These are phyloP conservation scores for Rhizophagus sp. DNA, from an alignment of 192 early-diverging fungal genomes.

Conservation along the genomic window DNA sequence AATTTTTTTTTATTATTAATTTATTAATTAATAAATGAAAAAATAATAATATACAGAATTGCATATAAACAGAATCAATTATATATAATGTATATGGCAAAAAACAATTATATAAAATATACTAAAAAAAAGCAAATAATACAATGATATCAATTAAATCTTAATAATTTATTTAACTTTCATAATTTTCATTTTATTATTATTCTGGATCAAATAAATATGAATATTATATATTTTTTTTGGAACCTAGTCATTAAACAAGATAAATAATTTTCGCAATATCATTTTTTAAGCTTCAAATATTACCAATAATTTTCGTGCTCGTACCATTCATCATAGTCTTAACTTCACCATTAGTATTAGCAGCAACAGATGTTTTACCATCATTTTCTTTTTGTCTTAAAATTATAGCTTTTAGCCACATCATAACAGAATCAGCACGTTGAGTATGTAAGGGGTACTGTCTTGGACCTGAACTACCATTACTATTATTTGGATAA, in stretches of 20 bases:
- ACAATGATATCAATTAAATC: too few species aligned
- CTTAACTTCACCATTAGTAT: not conserved
- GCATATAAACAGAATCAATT: too few species aligned
- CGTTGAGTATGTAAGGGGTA: slow-evolving; percentile 26
- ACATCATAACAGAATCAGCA: slow-evolving; percentile 15
- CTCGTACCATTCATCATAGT: not conserved
- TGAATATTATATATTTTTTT: not conserved
- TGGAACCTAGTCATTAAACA: not conserved
- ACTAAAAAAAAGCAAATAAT: too few species aligned
- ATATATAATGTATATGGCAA: too few species aligned
- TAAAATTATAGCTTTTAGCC: slow-evolving; percentile 17
- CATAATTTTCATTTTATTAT: too few species aligned
- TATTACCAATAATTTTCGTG: not conserved
- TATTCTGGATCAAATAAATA: too few species aligned
- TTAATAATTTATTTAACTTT: too few species aligned
- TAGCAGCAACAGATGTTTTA: not conserved
- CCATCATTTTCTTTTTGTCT: slow-evolving; percentile 2
- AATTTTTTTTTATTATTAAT: too few species aligned
- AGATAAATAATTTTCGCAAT: not conserved
- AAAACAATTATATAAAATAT: too few species aligned
- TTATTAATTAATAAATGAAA: too few species aligned
- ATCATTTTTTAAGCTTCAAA: not conserved
- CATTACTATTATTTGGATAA: not conserved
- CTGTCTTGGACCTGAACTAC: not conserved
- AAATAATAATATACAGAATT: too few species aligned